Evolutionary conservation across 2,329 filamentous ascomycete genomes (phyloP).

Genomic region (Tricladium varicosporioides): DNA sequence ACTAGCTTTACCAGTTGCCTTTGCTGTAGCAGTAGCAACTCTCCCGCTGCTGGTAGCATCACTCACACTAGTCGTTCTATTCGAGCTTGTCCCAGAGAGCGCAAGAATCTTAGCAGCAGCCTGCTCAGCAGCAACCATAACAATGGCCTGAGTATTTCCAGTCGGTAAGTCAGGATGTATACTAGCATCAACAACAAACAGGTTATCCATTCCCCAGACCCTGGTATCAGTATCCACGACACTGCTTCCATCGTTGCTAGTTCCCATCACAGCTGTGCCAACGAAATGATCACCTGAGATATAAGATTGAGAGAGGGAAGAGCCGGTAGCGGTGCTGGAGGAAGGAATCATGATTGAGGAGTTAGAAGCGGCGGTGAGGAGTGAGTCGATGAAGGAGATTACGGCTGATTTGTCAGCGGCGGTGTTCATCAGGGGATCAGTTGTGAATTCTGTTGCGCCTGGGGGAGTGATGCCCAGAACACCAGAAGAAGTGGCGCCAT

Average conservation of each 20-base stretch:
- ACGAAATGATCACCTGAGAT: constrained; percentile 46
- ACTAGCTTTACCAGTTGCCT: too few relatives aligned
- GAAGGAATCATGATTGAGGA: constrained; percentile 44
- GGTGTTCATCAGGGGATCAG: constrained; percentile 42
- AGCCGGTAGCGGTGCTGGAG: constrained; percentile 8
- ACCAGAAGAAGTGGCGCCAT: constrained; percentile 47
- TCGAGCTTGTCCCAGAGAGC: constrained; percentile 19
- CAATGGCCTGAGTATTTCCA: constrained; percentile 63
- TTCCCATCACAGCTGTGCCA: constrained; percentile 58
- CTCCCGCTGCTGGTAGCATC: too few relatives aligned
- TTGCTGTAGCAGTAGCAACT: too few relatives aligned
- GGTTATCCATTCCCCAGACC: constrained; percentile 65
- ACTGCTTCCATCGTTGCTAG: constrained; percentile 52
- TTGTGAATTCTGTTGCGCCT: constrained; percentile 42
- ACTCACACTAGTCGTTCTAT: too few relatives aligned
- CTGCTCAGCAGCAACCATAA: constrained; percentile 65
- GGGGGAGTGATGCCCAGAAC: constrained; percentile 40
- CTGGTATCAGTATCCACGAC: constrained; percentile 62
- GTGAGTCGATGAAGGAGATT: constrained; percentile 47
- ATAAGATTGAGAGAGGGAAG: constrained; percentile 5
- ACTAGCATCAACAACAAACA: constrained; percentile 65
- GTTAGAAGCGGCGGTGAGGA: constrained; percentile 52
- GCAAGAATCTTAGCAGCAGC: constrained; percentile 52
- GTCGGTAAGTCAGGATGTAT: constrained; percentile 68
- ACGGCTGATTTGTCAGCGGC: constrained; percentile 56